Percentiles rank a stretch among this genome's conserved stretches.
phyloP scores from a whole-genome alignment of 768 basidiomycete genomes.

The Hydnomerulius pinastri region DNA sequence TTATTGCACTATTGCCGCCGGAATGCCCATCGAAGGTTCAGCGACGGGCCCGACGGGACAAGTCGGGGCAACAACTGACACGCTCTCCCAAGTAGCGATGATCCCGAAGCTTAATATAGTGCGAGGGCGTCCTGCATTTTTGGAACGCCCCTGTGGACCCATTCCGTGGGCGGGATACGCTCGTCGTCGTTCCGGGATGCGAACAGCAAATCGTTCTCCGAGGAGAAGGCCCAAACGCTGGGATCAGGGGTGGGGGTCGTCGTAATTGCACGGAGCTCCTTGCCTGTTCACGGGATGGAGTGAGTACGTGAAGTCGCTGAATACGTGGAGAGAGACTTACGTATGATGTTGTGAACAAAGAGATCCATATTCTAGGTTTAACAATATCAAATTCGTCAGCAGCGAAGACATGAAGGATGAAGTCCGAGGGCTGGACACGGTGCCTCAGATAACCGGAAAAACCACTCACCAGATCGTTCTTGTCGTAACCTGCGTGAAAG shows the following conservation, averaged over 20 bases:
- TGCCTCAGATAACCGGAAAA: not conserved
- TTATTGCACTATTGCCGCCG: not conserved
- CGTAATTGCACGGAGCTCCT: conserved; percentile 64
- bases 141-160: conserved; percentile 51
- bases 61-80: not conserved
- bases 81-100: not conserved
- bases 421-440: conserved; percentile 10
- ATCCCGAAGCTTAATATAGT: not conserved
- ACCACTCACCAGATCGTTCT: conserved; percentile 62
- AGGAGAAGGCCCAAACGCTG: conserved; percentile 58
- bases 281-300: conserved; percentile 35
- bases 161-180: conserved; percentile 53
- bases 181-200: conserved; percentile 20
- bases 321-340: conserved; percentile 35
- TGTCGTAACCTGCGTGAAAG: conserved; percentile 54
- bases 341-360: conserved; percentile 70
- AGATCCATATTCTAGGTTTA: conserved; percentile 60
- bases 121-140: conserved; percentile 41
- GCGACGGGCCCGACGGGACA: not conserved
- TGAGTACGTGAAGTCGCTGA: conserved; percentile 1
- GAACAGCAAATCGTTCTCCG: conserved; percentile 61
- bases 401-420: not conserved
- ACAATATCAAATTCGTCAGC: conserved; percentile 4
- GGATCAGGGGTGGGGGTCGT: conserved; percentile 61
- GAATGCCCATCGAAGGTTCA: not conserved